Base-by-base conservation (phyloP, 495 filamentous ascomycete genomes). In the Aspergillus steynii region DNA sequence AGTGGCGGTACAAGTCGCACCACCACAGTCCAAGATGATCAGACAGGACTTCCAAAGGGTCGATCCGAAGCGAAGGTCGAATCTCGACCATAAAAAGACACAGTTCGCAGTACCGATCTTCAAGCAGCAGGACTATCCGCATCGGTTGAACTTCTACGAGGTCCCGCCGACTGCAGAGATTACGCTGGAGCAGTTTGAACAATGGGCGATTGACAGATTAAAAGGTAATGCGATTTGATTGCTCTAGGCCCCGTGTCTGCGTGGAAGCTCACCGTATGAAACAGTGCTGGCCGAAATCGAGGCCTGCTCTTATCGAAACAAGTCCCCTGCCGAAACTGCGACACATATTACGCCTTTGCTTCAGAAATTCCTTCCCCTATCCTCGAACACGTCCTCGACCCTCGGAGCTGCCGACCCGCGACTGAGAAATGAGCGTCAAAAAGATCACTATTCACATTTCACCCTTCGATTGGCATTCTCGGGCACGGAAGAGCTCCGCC, bases 371-470 rank as follows among this genome's bases (percentile, higher is more conserved):
- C 85, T 99, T 26, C 91, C 91, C 4, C 86, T 99, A 45, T 85
- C 85, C 60, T 80, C 90, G 8, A 96, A 93, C 67, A 85, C 87
- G 12, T 86, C 90, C 0, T 79, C 83, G 29, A 82, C 83, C 5
- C 67, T 73, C 10, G 79, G 82, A 25, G 71, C 74, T 0, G 68
- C 72, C 6, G 80, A 81, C 42, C 69, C 69, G 65, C 71, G 80
- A 45, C 74, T 92, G 60, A 81, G 81, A 56, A 79, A 84, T 56
- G 90, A 99, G 77, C 86, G 96, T 25, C 90, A 92, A 75, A 96
- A 93, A 74, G 96, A 99, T 67, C 96, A 99, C 74, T 99, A 99
- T 74, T 91, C 88, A 53, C 96, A 99, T 74, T 99, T 96, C 71
- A 98, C 97, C 65, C 86, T 99, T 25, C 89, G 96, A 0, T 83